Base-by-base conservation (phyloP, 2,329 filamentous ascomycete genomes). In the Colletotrichum sublineola region DNA sequence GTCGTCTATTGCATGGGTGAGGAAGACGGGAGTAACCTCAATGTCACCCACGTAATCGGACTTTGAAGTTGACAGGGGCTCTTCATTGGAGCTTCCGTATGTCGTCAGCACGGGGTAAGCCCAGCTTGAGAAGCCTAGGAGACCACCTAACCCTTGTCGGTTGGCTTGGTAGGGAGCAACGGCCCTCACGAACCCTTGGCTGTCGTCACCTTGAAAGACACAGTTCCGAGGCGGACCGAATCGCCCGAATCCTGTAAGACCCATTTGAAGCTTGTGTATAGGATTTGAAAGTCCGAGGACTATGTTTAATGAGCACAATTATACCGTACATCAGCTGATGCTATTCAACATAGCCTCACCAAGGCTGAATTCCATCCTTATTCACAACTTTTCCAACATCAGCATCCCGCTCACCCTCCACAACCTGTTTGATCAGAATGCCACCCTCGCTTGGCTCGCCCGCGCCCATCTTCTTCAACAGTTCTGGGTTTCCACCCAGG, bases 321-420 rank as follows among this genome's bases (percentile, higher is more conserved):
- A 18, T 11, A 44, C 6, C 52, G 14, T 15, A 33, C 9, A 31
- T 38, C 20, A 4, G 53, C 20, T 3, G 33, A 40, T 24, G 53
- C 29, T 29, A 3, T 42, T 38, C 29, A 29, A 24, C 24, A 24
- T 24, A 24, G 33, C 7, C 42, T 63, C 52, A 82, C 81, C 81
- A 82, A 14, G 76, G 61, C 64, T 82, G 81, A 7, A 79, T 58
- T 14, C 79, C 79, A 29, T 75, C 63, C 29, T 76, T 74, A 2
- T 53, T 68, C 24, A 85, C 74, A 7, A 84, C 78, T 70, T 79
- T 82, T 20, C 84, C 84, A 33, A 79, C 80, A 75, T 86, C 81
- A 1, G 62, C 76, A 76, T 86, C 84, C 50, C 82, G 77, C 58
- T 80, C 76, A 0, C 85, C 85, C 71, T 86, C 82, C 31, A 86